Evolutionary conservation across 768 basidiomycete genomes (phyloP).

Genomic region (Brasilioporus rufonigricans): DNA sequence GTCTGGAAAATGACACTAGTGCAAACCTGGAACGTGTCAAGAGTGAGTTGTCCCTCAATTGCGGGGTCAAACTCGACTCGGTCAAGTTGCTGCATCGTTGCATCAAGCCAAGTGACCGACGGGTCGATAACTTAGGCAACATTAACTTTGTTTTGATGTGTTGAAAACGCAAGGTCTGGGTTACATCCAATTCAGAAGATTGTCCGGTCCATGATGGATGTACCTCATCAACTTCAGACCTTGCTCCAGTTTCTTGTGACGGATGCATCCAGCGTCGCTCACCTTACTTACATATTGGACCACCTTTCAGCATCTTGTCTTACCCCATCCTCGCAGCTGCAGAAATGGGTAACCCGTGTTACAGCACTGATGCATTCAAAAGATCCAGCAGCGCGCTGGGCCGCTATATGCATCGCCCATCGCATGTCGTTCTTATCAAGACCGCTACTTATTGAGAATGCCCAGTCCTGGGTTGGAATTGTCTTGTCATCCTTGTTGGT

Average conservation of each 20-base stretch:
- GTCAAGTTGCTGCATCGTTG: conserved; percentile 25
- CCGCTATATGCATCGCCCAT: conserved; percentile 72
- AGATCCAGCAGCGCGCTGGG: conserved; percentile 76
- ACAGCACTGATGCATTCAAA: conserved; percentile 76
- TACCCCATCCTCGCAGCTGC: conserved; percentile 58
- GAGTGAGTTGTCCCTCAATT: conserved; percentile 50
- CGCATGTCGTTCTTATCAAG: conserved; percentile 60
- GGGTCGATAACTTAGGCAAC: neutral
- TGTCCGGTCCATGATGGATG: conserved; percentile 39
- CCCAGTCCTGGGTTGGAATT: conserved; percentile 68
- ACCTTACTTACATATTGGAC: conserved; percentile 59
- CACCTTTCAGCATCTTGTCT: conserved; percentile 54
- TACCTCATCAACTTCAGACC: conserved; percentile 53
- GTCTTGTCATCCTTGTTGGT: conserved; percentile 69
- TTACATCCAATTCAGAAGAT: too few relatives aligned
- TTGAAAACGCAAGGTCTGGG: conserved; percentile 25
- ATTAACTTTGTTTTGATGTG: conserved; percentile 28
- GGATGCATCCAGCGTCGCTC: conserved; percentile 56
- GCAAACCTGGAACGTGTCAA: conserved; percentile 55
- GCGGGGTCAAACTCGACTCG: conserved; percentile 45
- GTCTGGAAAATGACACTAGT: neutral
- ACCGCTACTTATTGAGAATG: conserved; percentile 61
- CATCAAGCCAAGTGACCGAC: neutral
- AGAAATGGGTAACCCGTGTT: conserved; percentile 76
- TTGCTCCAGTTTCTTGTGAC: conserved; percentile 70